phyloP scores from a whole-genome alignment of 148 eudicot species.

The Dianthus caryophyllus region DNA sequence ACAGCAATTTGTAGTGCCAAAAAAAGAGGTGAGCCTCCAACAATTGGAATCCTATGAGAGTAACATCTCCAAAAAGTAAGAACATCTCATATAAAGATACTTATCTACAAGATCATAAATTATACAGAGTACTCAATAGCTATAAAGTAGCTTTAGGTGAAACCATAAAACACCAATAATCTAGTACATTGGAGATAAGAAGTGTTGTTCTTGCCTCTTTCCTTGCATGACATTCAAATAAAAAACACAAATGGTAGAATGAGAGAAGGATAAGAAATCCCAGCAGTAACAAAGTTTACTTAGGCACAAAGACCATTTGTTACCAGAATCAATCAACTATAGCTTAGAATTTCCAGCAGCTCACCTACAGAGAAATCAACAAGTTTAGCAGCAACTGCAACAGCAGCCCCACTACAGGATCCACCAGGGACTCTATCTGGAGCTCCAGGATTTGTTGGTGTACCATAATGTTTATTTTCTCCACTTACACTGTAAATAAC shows the following conservation, averaged over 20 bases:
- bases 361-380: constrained; percentile 90
- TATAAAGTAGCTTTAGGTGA: neutral
- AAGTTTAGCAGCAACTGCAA: constrained; percentile 79
- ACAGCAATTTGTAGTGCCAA: neutral
- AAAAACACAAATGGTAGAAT: neutral
- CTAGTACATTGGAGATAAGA: neutral
- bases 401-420: constrained; percentile 93
- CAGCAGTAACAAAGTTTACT: neutral
- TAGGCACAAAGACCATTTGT: neutral
- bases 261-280: neutral
- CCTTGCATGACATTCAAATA: neutral
- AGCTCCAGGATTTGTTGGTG: constrained; percentile 81
- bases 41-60: neutral
- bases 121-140: neutral
- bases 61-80: neutral
- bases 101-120: neutral
- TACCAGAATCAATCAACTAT: neutral
- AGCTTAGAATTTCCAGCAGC: constrained; percentile 14
- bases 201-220: neutral
- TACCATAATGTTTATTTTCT: constrained; percentile 79
- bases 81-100: neutral
- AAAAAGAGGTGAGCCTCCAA: neutral
- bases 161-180: neutral
- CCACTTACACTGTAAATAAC: constrained; percentile 61
- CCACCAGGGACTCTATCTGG: constrained; percentile 76